Base-by-base conservation (phyloP, 2,329 filamentous ascomycete genomes). In the Cercospora berteroae region DNA sequence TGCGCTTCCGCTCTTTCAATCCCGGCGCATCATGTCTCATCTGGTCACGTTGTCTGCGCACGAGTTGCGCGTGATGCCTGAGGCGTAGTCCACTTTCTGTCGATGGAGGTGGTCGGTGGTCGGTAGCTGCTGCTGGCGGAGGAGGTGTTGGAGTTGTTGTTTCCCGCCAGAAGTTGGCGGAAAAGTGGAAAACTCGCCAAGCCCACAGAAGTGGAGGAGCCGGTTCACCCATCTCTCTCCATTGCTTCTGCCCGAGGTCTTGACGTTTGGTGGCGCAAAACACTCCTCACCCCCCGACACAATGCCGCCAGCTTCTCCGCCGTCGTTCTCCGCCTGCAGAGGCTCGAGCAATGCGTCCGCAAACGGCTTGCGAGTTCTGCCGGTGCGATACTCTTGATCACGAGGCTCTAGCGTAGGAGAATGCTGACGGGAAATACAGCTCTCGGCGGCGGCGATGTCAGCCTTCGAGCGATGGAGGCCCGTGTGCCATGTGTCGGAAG, bases 401-500 rank as follows among this genome's bases (percentile, higher is more conserved):
- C 62, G 18, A 13, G 13, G 25, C 31, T 7, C 39, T 42, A 59
- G 20, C 52, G 27, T 27, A 25, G 13, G 16, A 12, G 5, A 10
- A 5, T 44, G 39, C 52, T 64, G 31, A 64, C 29, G n/a, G 18
- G 6, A 13, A 23, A 27, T 5, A 12, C 36, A 59, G 63, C 27
- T 44, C 63, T 18, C 63, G 63, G 55, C 63, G 63, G 56, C 63
- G 63, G n/a, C 63, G 52, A 50, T 64, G 63, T 56, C 52, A 59
- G 23, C 55, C 36, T 10, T 29, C 52, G 9, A 42, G 31, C 13
- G 36, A 59, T 36, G 23, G 36, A 39, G 63, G 63, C 6, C 63
- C 63, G 4, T 64, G 63, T 64, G 33, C 55, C 13, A 29, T 64
- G 42, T 64, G 63, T 10, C 36, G 63, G 2, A 59, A 64, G n/a